Evolutionary conservation across 305 asterid genomes (phyloP), one percentile per base, ranked within the genome.

Genomic region (Striga hermonthica): DNA sequence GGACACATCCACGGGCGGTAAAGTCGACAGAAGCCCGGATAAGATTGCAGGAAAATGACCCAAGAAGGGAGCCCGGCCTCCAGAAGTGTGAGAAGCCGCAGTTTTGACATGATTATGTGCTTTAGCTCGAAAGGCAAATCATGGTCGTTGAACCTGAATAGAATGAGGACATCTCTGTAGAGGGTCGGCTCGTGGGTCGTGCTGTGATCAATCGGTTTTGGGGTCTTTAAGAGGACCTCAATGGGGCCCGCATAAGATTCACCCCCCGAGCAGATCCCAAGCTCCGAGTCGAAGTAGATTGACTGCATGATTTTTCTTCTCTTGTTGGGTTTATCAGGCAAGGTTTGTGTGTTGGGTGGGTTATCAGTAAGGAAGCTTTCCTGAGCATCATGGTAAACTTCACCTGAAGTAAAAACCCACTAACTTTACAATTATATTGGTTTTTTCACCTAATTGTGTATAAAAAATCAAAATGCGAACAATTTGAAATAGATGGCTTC

Each of bases 1-100:
- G 95, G 95, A 60, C 96, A 89, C 95, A 89, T 89, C 96, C 95
- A 89, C n/a, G 96, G 96, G 43, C 89, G 89, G 60, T 89, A 89
- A 40, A 89, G 78, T 58, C 84, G 93, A 77, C 85, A 86, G 70
- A 89, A 79, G 53, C 81, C 87, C 4, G 96, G 96, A 70, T 89
- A 89, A 40, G 96, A 89, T 72, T 89, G 96, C 41, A 84, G 78
- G 74, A 89, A 86, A 50, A 86, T 73, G 53, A 83, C 95, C 96
- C 96, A 89, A 38, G 96, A 82, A 45, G 96, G 96, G 69, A 89
- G 93, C 14, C 96, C 96, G 36, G 89, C 81, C 77, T 89, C 96
- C 50, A 86, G 77, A 40, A 89, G 76, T 48, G 91, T 86, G 60
- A 89, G 93, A 31, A 89, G 78, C 59, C 85, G 76, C 71, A 86